Base-by-base conservation (phyloP, 768 basidiomycete species). In the Boletellus sp. region DNA sequence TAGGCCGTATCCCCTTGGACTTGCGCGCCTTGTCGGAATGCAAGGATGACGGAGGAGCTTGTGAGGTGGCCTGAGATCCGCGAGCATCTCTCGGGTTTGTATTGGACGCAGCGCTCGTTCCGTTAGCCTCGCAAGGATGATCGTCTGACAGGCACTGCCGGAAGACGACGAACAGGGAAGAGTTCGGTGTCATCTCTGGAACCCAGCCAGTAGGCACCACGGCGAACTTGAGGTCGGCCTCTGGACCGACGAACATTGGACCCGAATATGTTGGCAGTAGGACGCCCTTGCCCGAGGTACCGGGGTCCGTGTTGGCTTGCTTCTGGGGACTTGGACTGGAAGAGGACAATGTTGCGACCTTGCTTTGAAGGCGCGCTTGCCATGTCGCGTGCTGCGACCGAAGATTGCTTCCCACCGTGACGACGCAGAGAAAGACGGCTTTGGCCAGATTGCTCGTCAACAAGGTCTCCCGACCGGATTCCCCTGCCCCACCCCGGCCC, bases 121-220 rank as follows among this genome's bases (percentile, higher is more conserved):
- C 36, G 45, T 52, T 49, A 3, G 39, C 51, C 22, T 53, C 59
- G 7, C 58, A 57, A 32, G 47, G 58, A 48, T 55, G 51, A 24
- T 53, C 55, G 13, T 34, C 28, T 4, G 45, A 42, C 42, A 60
- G 22, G 34, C 58, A 60, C 8, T 26, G 54, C 19, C 23, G 42
- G 19, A 53, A 28, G 6, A 60, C 41, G 33, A 57, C 8, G 32
- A 57, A n/a, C 43, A 16, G 41, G 12, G 54, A 28, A 2, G 51
- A 39, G 26, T 8, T 39, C 17, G 53, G 35, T 13, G 48, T 12
- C 3, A 20, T 4, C 11, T 34, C 40, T 16, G 39, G 3, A 17
- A 34, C 20, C 12, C 7, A 33, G 16, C 19, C 11, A 12, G 43
- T 3, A 15, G 51, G 8, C 3, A 16, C 40, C 10, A 16, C 22